Conservation (phyloP, 2,329 filamentous ascomycete species). For the Coleophoma eucalyptorum region DNA sequence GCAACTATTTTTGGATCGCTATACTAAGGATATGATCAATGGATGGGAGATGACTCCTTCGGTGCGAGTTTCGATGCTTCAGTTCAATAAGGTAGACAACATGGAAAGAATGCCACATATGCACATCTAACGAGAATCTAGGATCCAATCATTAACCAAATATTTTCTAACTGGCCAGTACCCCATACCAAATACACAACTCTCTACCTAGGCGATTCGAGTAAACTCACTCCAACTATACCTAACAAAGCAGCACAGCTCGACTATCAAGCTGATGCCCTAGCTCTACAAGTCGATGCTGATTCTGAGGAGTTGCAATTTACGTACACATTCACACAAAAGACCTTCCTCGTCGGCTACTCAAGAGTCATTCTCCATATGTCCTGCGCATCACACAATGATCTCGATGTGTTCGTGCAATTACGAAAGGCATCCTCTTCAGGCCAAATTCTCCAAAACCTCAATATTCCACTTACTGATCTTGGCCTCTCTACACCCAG, state of each 20-base stretch:
- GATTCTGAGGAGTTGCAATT: not conserved
- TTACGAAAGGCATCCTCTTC: not conserved
- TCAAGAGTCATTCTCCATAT: not conserved
- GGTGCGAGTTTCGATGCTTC: conserved; percentile 32
- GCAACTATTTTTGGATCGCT: conserved; percentile 39
- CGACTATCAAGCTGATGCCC: too few species aligned
- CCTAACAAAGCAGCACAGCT: too few species aligned
- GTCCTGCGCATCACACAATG: not conserved
- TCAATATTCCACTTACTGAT: not conserved
- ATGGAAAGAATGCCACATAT: not conserved
- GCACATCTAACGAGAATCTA: not conserved
- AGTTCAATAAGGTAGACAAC: not conserved
- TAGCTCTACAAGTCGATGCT: not conserved
- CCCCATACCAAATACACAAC: not conserved
- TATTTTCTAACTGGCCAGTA: not conserved
- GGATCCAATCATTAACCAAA: not conserved
- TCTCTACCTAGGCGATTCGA: not conserved
- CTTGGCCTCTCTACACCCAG: too few species aligned
- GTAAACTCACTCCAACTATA: not conserved
- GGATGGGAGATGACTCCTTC: conserved; percentile 41
- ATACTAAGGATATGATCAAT: conserved; percentile 36
- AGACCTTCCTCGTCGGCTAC: not conserved
- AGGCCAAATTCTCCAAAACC: not conserved
- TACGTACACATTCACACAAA: not conserved
- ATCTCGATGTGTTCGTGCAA: not conserved